phyloP scores from a whole-genome alignment of 176 grass and related monocot genomes.

The Guadua angustifolia region DNA sequence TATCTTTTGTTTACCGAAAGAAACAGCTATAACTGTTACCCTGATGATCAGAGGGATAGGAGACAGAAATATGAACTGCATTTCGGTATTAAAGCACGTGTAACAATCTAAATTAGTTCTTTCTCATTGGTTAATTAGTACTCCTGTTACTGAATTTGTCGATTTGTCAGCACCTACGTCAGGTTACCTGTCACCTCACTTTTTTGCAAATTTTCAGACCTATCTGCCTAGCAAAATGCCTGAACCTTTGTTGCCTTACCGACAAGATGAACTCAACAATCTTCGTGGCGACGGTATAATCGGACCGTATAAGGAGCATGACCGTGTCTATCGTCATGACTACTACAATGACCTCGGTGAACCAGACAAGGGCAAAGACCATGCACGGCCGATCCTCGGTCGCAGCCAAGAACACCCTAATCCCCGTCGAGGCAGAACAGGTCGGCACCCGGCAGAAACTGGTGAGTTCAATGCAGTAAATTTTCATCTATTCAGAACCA shows the following conservation, averaged over 20 bases:
- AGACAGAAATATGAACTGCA: background rate
- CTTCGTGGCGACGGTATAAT: conserved; percentile 57
- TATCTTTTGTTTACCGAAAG: background rate
- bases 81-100: background rate
- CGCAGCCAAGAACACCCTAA: conserved; percentile 71
- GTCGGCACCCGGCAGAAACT: conserved; percentile 39
- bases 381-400: conserved; percentile 61
- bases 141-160: background rate
- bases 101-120: background rate
- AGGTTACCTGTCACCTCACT: background rate
- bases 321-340: conserved; percentile 77
- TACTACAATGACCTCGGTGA: conserved; percentile 83
- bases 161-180: background rate
- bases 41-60: background rate
- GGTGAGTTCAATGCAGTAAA: conserved; percentile 36
- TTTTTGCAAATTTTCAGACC: conserved; percentile 49
- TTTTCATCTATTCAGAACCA: background rate
- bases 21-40: background rate
- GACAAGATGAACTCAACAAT: conserved; percentile 65
- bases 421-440: conserved; percentile 82
- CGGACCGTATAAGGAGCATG: conserved; percentile 62
- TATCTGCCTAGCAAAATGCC: conserved; percentile 83
- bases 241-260: conserved; percentile 50
- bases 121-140: conserved; percentile 1
- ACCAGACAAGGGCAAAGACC: conserved; percentile 51